Evolutionary conservation across 1,284 basidiomycete genomes (phyloP).

Genomic region (Irpex lacteus): DNA sequence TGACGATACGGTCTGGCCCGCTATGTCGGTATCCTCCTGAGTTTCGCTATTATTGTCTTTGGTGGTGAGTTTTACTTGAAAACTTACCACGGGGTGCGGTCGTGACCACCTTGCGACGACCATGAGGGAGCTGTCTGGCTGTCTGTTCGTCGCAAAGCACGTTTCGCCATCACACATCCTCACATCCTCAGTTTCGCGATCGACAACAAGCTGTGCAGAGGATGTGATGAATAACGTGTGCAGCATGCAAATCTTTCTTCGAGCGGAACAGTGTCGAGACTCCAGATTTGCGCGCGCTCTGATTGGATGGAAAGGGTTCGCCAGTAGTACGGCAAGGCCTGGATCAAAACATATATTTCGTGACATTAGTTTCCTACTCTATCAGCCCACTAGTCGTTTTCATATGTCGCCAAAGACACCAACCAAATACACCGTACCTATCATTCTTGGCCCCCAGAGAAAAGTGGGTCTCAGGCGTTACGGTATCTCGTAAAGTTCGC

Average conservation of each 20-base stretch:
- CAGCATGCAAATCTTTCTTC: too few species aligned
- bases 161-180: not conserved
- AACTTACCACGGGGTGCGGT: not conserved
- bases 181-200: too few species aligned
- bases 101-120: not conserved
- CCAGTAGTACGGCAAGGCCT: not conserved
- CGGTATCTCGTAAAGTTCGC: not conserved
- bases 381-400: not conserved
- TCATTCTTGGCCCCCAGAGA: not conserved
- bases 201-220: too few species aligned
- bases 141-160: not conserved
- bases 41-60: too few species aligned
- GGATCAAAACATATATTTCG: not conserved
- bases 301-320: not conserved
- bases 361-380: not conserved
- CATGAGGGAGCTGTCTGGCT: not conserved
- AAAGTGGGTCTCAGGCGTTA: not conserved
- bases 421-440: not conserved
- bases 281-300: too few species aligned
- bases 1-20: too few species aligned
- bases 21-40: too few species aligned
- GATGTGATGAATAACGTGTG: too few species aligned
- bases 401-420: not conserved
- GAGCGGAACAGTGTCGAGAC: too few species aligned
- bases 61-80: too few species aligned